Conservation (phyloP, 1,139 yeast genomes). For the Suhomyces panamericanus region DNA sequence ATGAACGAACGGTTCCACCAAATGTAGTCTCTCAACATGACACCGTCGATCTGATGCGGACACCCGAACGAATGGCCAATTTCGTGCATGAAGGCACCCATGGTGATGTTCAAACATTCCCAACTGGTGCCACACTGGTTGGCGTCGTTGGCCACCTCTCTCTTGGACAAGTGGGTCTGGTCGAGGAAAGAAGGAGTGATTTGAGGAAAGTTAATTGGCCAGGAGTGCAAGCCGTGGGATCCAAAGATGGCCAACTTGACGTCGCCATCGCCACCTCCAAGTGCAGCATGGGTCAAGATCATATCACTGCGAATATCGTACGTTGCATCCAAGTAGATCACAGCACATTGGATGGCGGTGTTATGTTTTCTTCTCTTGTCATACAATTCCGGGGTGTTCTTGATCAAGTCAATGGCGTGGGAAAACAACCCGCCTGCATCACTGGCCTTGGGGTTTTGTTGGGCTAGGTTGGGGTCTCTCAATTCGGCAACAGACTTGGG, state of each 20-base stretch:
- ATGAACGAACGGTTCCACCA: constrained; percentile 79
- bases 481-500: constrained; percentile 69
- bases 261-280: constrained; percentile 81
- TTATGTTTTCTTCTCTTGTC: constrained; percentile 18
- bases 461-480: constrained; percentile 79
- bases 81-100: constrained; percentile 96
- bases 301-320: constrained; percentile 65
- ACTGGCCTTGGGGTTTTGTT: constrained; percentile 74
- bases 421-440: constrained; percentile 75
- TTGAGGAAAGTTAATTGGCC: constrained; percentile 80
- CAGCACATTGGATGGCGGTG: constrained; percentile 77
- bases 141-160: constrained; percentile 85
- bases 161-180: constrained; percentile 57
- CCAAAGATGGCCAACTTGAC: constrained; percentile 88
- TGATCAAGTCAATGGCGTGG: constrained; percentile 74
- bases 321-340: constrained; percentile 77
- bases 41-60: constrained; percentile 88
- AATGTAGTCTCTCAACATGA: constrained; percentile 85
- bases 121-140: constrained; percentile 83
- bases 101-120: constrained; percentile 84
- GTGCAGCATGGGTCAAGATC: constrained; percentile 86
- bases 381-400: constrained; percentile 33
- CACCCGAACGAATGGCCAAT: constrained; percentile 89
- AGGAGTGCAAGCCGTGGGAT: constrained; percentile 85
- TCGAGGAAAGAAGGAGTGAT: constrained; percentile 71